Conservation (phyloP, 140 eudicot species). For the Anethum foeniculum region DNA sequence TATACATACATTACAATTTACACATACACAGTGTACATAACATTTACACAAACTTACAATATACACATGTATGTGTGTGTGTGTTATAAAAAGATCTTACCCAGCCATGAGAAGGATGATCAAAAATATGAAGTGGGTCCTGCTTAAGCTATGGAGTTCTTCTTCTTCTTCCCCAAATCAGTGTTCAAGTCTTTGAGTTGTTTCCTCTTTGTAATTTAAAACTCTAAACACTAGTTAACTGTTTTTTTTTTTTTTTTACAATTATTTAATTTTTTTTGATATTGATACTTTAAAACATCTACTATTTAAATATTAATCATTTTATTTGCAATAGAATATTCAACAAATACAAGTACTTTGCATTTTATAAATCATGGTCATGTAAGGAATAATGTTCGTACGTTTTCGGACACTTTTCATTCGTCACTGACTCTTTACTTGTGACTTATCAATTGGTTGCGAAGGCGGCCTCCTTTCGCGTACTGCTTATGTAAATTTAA, state of each 20-base stretch:
- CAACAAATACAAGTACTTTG: no score
- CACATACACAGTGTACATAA: neutral
- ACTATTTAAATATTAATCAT: no score
- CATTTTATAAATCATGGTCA: no score
- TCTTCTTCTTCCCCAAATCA: conserved; percentile 3
- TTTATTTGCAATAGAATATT: no score
- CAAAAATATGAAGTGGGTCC: neutral
- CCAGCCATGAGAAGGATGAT: conserved; percentile 28
- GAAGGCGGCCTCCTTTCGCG: no score
- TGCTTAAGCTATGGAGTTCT: neutral
- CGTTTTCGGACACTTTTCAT: no score
- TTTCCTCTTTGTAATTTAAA: neutral
- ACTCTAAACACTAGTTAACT: neutral
- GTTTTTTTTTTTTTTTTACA: neutral
- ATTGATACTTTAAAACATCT: neutral
- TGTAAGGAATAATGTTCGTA: no score
- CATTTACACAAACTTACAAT: no score
- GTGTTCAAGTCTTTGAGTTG: neutral
- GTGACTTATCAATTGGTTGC: no score
- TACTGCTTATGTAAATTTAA: no score
- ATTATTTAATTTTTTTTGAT: neutral
- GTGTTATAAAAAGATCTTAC: conserved; percentile 13
- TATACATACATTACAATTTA: neutral
- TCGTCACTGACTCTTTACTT: no score
- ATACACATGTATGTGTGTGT: neutral